phyloP scores from a whole-genome alignment of 129 eudicot genomes.

The Tanacetum coccineum region DNA sequence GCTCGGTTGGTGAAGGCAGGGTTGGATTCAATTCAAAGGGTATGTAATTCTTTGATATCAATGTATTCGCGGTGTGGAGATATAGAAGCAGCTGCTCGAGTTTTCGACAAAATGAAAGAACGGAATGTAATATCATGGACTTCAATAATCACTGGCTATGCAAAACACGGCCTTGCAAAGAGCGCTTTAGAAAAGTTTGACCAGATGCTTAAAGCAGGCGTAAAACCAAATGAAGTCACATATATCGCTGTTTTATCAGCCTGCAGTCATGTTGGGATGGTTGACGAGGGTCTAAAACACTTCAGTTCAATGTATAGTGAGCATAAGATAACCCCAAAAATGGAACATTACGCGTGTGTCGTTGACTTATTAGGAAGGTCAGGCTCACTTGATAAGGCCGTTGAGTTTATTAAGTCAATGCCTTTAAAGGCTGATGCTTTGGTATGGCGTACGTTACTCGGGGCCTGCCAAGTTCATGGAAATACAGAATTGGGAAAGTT shows the following conservation, averaged over 20 bases:
- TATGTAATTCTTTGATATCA: slow-evolving; percentile 57
- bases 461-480: slow-evolving; percentile 67
- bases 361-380: slow-evolving; percentile 66
- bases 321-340: slow-evolving; percentile 51
- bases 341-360: slow-evolving; percentile 83
- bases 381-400: slow-evolving; percentile 46
- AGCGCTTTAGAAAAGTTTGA: slow-evolving; percentile 49
- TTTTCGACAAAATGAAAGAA: slow-evolving; percentile 41
- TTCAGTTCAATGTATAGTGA: slow-evolving; percentile 48
- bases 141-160: slow-evolving; percentile 61
- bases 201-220: slow-evolving; percentile 52
- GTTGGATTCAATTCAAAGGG: slow-evolving; percentile 37
- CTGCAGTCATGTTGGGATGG: slow-evolving; percentile 67
- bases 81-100: slow-evolving; percentile 52
- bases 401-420: slow-evolving; percentile 49
- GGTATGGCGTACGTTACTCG: slow-evolving; percentile 74
- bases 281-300: slow-evolving; percentile 51
- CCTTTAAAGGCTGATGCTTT: slow-evolving; percentile 56
- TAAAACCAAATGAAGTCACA: slow-evolving; percentile 63
- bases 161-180: slow-evolving; percentile 65
- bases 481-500: slow-evolving; percentile 44
- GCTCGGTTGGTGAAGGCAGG: slow-evolving; percentile 65
- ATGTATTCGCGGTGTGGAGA: slow-evolving; percentile 77
- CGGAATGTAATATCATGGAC: slow-evolving; percentile 73
- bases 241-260: slow-evolving; percentile 64